Percentiles rank a stretch among this genome's conserved stretches.
phyloP scores from a whole-genome alignment of 225 moss, liverwort and hornwort species.

The Physcomitrium patens region DNA sequence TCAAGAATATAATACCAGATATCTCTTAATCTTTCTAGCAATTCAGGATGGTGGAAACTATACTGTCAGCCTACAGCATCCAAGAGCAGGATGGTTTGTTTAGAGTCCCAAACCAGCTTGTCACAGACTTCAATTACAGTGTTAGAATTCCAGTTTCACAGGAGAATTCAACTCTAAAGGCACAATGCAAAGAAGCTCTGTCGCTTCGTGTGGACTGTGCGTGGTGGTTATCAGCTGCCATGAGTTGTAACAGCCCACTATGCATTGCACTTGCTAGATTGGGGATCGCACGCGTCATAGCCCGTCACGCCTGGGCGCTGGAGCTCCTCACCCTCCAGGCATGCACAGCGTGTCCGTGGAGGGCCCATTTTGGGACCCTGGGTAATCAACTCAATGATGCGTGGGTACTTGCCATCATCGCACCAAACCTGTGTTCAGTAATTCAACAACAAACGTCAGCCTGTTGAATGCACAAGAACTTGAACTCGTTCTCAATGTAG shows the following conservation, averaged over 20 bases:
- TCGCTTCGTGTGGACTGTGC: background rate
- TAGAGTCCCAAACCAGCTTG: background rate
- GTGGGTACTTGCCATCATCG: constrained; percentile 63
- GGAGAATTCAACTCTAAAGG: background rate
- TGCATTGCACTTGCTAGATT: constrained; percentile 51
- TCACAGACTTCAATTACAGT: constrained; percentile 5
- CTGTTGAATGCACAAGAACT: background rate
- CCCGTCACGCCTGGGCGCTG: constrained; percentile 52
- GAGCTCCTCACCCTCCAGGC: constrained; percentile 61
- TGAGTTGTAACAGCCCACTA: constrained; percentile 22
- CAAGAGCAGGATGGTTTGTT: constrained; percentile 13
- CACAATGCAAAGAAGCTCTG: constrained; percentile 7
- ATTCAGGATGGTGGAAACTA: constrained; percentile 29
- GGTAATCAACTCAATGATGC: constrained; percentile 62
- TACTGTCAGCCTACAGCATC: constrained; percentile 6
- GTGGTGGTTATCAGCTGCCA: constrained; percentile 21
- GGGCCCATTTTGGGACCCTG: constrained; percentile 60
- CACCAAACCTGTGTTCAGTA: constrained; percentile 85
- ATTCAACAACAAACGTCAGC: constrained; percentile 10
- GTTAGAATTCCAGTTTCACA: constrained; percentile 2
- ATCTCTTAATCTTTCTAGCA: background rate
- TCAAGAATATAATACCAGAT: constrained; percentile 14
- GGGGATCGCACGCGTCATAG: constrained; percentile 70
- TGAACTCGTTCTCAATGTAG: background rate
- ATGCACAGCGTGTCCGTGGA: constrained; percentile 74